phyloP scores from a whole-genome alignment of 1,284 basidiomycete genomes.

The Cutaneotrichosporon curvatum region DNA sequence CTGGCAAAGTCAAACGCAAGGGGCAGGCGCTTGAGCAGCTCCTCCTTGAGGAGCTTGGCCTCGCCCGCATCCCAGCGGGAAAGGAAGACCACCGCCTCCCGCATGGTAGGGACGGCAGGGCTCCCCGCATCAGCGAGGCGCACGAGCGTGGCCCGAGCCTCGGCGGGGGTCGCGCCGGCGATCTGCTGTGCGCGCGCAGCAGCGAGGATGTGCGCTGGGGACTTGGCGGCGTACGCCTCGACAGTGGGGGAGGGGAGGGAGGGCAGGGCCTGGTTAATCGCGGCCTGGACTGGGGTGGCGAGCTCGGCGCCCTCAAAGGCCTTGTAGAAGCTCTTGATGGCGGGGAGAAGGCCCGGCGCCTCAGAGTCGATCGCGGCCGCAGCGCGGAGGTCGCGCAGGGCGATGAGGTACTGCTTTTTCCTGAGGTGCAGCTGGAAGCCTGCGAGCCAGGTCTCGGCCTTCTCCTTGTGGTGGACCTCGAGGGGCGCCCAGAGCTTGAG shows the following conservation, averaged over 20 bases:
- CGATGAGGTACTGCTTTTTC: constrained; percentile 72
- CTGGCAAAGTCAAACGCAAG: constrained; percentile 44
- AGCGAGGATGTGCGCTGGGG: constrained; percentile 55
- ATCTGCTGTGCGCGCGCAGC: constrained; percentile 53
- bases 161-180: constrained; percentile 49
- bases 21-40: constrained; percentile 21
- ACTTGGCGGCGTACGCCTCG: constrained; percentile 58
- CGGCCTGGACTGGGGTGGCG: constrained; percentile 40
- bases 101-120: constrained; percentile 51
- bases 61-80: constrained; percentile 58
- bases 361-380: constrained; percentile 56
- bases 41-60: background rate
- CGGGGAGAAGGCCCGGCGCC: constrained; percentile 63
- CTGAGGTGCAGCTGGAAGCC: constrained; percentile 76
- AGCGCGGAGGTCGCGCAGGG: constrained; percentile 60
- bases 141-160: constrained; percentile 56
- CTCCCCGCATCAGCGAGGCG: constrained; percentile 54
- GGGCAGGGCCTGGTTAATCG: constrained; percentile 46
- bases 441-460: constrained; percentile 65
- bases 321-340: constrained; percentile 60
- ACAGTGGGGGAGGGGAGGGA: constrained; percentile 52
- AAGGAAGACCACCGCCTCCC: constrained; percentile 51
- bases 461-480: constrained; percentile 51
- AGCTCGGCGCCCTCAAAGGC: constrained; percentile 41
- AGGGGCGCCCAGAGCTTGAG: constrained; percentile 67